Base-by-base conservation (phyloP, 805 yeast species). In the Yamadazyma insecticola region DNA sequence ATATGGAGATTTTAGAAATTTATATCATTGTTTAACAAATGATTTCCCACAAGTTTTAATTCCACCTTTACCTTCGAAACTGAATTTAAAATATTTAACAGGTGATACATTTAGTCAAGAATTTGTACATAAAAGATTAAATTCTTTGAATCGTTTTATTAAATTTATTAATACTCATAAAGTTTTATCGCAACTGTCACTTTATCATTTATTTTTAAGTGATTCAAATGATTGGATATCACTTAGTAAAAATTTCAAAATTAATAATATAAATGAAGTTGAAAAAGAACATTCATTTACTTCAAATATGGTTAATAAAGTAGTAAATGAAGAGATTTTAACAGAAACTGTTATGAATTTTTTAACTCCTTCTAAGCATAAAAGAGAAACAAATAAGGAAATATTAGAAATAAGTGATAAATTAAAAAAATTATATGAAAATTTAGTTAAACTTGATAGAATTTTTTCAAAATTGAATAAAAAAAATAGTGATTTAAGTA, bases 61-160 rank as follows among this genome's bases (percentile, higher is more conserved):
- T 0, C 98, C 98, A 1, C 97, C 97, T 10, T 67, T 90, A 32
- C 98, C 98, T 0, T 94, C 90, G 40, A 89, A 88, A 55, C 85
- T 84, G 61, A 75, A 95, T 38, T 67, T 90, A 45, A 96, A 90
- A 53, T 90, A 92, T 57, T 70, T 90, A 31, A 88, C 94, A 22
- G 97, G 98, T 8, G 97, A 90, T 47, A 69, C 97, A 22, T 90
- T 90, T 53, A 78, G 90, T 16, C 68, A 75, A 10, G 88, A 84
- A 36, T 92, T 92, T 55, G 90, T 96, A 0, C 66, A 70, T 38
- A 84, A 85, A 52, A 66, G 98, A 44, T 80, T 94, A 3, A 76
- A 79, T 28, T 84, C 96, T 4, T 64, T 90, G 26, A 77, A 81
- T 44, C 67, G 90, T 37, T 92, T 89, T 49, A 57, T 90, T 29